phyloP scores from a whole-genome alignment of 2,329 filamentous ascomycete genomes.

The Beauveria sp. region DNA sequence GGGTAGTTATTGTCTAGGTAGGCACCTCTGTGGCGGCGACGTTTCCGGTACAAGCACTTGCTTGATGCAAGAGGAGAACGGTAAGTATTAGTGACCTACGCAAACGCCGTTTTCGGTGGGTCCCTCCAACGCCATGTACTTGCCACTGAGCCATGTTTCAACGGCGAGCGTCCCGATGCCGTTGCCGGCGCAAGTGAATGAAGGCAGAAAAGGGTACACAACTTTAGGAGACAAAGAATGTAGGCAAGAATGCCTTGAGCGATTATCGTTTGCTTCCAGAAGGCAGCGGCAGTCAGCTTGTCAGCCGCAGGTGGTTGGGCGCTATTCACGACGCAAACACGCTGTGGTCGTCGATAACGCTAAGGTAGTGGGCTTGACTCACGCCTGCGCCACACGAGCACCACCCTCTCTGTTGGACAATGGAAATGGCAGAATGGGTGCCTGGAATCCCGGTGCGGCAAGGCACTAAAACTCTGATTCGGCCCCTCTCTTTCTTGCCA shows the following conservation, averaged over 20 bases:
- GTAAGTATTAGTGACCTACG: slow-evolving; percentile 1
- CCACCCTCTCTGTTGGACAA: too few relatives aligned
- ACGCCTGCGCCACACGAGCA: background rate
- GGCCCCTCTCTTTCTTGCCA: background rate
- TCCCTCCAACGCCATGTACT: background rate
- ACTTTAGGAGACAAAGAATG: too few relatives aligned
- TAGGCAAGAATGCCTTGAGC: too few relatives aligned
- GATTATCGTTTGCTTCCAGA: background rate
- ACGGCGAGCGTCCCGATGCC: too few relatives aligned
- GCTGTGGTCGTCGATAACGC: background rate
- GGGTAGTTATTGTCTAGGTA: too few relatives aligned
- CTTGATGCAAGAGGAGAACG: background rate
- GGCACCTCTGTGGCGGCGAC: background rate
- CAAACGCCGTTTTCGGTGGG: slow-evolving; percentile 7
- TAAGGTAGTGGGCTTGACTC: background rate
- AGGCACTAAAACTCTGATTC: background rate
- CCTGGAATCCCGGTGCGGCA: background rate
- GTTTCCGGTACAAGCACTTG: slow-evolving; percentile 18
- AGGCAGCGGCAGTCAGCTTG: background rate
- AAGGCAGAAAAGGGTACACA: background rate
- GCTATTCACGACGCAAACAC: background rate
- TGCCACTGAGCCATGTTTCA: background rate
- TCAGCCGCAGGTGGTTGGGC: background rate
- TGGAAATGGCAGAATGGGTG: background rate
- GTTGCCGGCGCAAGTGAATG: too few relatives aligned